Conservation (phyloP, 345 rosid species). For the Luvunga scandens region DNA sequence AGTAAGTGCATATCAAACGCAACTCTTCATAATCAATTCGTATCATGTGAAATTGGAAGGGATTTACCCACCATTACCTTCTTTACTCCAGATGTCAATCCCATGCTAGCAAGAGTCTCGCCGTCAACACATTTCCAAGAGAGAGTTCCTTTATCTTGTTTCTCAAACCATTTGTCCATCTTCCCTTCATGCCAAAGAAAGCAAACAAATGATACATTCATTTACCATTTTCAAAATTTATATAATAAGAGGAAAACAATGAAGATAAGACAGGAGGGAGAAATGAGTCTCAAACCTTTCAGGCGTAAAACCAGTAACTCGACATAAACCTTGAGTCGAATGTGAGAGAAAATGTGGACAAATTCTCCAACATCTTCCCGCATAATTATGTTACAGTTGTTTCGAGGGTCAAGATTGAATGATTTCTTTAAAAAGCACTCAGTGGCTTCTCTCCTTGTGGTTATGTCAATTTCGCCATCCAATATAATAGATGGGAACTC, state of each 20-base stretch:
- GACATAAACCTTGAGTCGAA: conserved; percentile 71
- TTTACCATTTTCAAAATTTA: background rate
- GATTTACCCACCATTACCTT: conserved; percentile 40
- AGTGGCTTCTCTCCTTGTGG: conserved; percentile 52
- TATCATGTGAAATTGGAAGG: background rate
- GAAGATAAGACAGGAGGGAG: background rate
- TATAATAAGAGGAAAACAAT: background rate
- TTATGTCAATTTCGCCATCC: conserved; percentile 47
- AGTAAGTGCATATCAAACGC: background rate
- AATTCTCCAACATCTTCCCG: conserved; percentile 86
- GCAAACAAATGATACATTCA: background rate
- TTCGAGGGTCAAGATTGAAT: conserved; percentile 45
- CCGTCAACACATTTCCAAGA: conserved; percentile 51
- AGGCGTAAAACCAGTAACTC: conserved; percentile 61
- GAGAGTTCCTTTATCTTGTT: conserved; percentile 25
- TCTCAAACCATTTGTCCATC: conserved; percentile 20
- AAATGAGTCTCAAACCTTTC: conserved; percentile 42
- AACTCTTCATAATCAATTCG: background rate
- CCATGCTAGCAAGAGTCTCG: conserved; percentile 45
- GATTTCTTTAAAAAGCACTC: conserved; percentile 56
- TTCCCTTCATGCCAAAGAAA: conserved; percentile 30
- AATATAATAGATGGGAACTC: conserved; percentile 78
- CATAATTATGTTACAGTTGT: conserved; percentile 40
- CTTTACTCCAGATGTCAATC: conserved; percentile 69
- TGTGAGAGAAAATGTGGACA: conserved; percentile 76